Conservation (phyloP, 2,329 filamentous ascomycete genomes). For the Neofusicoccum laricinum region DNA sequence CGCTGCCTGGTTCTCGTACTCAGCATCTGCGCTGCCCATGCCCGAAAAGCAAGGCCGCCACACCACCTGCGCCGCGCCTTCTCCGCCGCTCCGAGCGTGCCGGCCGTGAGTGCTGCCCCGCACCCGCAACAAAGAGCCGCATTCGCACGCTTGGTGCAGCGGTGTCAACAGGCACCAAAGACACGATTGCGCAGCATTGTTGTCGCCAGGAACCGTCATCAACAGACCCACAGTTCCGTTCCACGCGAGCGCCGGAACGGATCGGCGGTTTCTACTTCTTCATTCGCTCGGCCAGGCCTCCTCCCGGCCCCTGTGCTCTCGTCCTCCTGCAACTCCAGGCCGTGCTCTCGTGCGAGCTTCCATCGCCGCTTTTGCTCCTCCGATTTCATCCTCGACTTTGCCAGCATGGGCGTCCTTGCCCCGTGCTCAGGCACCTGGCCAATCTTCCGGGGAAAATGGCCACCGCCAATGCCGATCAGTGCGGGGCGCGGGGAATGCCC, state of each 20-base stretch:
- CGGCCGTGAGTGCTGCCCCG: no score
- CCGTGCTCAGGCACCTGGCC: conserved; percentile 10
- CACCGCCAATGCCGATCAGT: conserved; percentile 12
- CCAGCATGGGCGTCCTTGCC: not conserved
- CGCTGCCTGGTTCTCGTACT: not conserved
- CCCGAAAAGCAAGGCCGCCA: not conserved
- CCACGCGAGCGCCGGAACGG: not conserved
- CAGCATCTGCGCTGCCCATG: not conserved
- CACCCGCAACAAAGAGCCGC: not conserved
- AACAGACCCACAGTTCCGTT: not conserved
- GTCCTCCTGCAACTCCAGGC: not conserved
- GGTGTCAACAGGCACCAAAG: not conserved
- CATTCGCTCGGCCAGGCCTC: not conserved
- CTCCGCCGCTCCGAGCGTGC: not conserved
- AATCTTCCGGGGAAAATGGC: conserved; percentile 14
- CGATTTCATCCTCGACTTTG: not conserved
- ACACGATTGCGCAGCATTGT: not conserved
- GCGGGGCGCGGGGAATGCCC: conserved; percentile 9
- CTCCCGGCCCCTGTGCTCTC: not conserved
- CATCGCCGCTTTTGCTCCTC: not conserved
- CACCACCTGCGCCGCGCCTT: not conserved
- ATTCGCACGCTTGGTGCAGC: not conserved
- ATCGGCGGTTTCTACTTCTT: not conserved
- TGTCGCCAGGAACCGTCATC: not conserved
- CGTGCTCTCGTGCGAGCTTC: not conserved